These are phyloP conservation scores for Camellia sinensis DNA, from an alignment of 148 eudicot genomes.

Conservation along the genomic window DNA sequence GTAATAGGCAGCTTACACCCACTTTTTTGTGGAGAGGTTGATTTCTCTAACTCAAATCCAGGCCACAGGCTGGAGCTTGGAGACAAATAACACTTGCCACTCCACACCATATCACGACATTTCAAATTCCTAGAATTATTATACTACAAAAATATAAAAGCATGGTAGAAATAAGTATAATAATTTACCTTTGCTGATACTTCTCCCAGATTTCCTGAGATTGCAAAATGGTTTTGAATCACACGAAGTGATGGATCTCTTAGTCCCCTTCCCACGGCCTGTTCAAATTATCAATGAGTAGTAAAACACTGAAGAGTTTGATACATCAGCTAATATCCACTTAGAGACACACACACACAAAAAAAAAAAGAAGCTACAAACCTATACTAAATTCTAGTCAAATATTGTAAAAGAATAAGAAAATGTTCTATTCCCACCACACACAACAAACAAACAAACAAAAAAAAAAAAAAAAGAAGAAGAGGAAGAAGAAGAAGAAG, in stretches of 20 bases:
- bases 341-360: neutral
- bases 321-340: neutral
- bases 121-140: too few species aligned
- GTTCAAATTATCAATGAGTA: constrained; percentile 12
- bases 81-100: too few species aligned
- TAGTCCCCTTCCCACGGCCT: constrained; percentile 97
- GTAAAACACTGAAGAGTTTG: neutral
- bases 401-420: too few species aligned
- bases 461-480: neutral
- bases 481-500: neutral
- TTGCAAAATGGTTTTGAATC: constrained; percentile 92
- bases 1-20: too few species aligned
- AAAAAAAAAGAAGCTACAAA: neutral
- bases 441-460: neutral
- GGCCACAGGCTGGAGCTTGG: too few species aligned
- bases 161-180: neutral
- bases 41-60: too few species aligned
- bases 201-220: constrained; percentile 86
- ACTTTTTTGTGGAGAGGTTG: too few species aligned
- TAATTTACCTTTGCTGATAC: constrained; percentile 80
- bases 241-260: constrained; percentile 95
- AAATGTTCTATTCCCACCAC: too few species aligned
- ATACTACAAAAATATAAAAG: neutral
- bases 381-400: too few species aligned
- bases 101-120: too few species aligned